Percentiles rank a stretch among this genome's conserved stretches.
Evolutionary conservation across 768 basidiomycete genomes (phyloP).

Genomic region (Chalciporus chontae): DNA sequence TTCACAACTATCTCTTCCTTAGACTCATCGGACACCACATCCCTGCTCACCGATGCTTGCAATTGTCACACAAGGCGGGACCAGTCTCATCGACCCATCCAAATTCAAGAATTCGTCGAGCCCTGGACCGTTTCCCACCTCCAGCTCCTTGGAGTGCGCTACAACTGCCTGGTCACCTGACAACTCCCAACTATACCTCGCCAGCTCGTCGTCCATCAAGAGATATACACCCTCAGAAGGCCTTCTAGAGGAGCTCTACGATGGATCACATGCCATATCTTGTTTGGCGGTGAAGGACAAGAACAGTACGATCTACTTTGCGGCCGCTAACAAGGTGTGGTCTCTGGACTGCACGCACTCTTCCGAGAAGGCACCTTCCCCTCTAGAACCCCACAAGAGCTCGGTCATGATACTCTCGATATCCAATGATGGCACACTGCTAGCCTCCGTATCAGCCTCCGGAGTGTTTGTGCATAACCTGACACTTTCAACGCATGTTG

Average conservation of each 20-base stretch:
- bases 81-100: slow-evolving; percentile 45
- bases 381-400: slow-evolving; percentile 49
- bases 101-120: slow-evolving; percentile 44
- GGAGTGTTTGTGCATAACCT: slow-evolving; percentile 62
- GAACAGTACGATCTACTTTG: slow-evolving; percentile 45
- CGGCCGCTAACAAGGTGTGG: slow-evolving; percentile 42
- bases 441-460: slow-evolving; percentile 52
- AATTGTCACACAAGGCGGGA: slow-evolving; percentile 44
- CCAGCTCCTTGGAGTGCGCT: slow-evolving; percentile 26
- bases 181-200: slow-evolving; percentile 52
- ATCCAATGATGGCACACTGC: slow-evolving; percentile 53
- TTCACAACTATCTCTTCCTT: background rate
- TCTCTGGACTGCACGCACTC: slow-evolving; percentile 45
- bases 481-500: slow-evolving; percentile 46
- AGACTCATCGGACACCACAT: background rate
- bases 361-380: slow-evolving; percentile 40
- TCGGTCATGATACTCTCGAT: slow-evolving; percentile 52
- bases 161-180: slow-evolving; percentile 52
- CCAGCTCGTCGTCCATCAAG: slow-evolving; percentile 45
- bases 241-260: slow-evolving; percentile 42
- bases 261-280: slow-evolving; percentile 24
- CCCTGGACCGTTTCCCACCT: slow-evolving; percentile 34
- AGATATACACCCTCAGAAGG: slow-evolving; percentile 50
- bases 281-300: slow-evolving; percentile 34
- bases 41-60: slow-evolving; percentile 46